These are phyloP conservation scores for Lipomyces mesembrius DNA, from an alignment of 805 yeast genomes.

Conservation along the genomic window DNA sequence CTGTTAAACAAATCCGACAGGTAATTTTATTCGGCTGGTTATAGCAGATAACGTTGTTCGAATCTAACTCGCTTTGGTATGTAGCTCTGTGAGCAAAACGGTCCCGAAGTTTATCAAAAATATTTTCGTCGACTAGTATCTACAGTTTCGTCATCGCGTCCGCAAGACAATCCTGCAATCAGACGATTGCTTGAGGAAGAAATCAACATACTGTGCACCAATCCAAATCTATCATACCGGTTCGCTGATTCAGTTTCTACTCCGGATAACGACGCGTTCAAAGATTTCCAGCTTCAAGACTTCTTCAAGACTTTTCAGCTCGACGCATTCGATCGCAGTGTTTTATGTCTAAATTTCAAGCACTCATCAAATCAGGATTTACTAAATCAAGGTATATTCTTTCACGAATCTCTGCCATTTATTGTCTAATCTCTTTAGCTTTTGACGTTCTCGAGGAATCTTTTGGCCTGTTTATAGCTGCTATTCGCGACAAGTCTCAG, in stretches of 20 bases:
- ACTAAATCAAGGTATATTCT: conserved; percentile 28
- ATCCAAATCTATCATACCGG: conserved; percentile 26
- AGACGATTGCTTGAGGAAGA: conserved; percentile 36
- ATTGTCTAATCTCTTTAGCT: conserved; percentile 13
- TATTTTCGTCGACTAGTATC: conserved; percentile 46
- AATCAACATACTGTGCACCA: conserved; percentile 19
- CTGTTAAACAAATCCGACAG: conserved; percentile 53
- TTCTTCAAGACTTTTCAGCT: conserved; percentile 44
- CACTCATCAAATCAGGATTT: conserved; percentile 19
- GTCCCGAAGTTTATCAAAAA: conserved; percentile 46
- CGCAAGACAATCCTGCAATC: conserved; percentile 41
- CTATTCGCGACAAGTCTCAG: conserved; percentile 17
- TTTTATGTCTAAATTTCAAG: conserved; percentile 36
- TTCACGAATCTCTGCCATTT: neutral
- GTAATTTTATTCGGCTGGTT: conserved; percentile 25
- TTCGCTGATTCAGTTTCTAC: conserved; percentile 29
- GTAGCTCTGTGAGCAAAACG: conserved; percentile 48
- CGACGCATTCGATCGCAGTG: conserved; percentile 39
- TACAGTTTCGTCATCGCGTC: conserved; percentile 32
- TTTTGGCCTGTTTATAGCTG: conserved; percentile 14
- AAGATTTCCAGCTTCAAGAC: conserved; percentile 43
- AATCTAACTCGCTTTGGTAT: conserved; percentile 1
- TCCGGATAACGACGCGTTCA: conserved; percentile 41
- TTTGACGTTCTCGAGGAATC: conserved; percentile 23
- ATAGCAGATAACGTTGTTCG: neutral